Evolutionary conservation across 208 protist genomes (phyloP), one percentile per base, ranked within the genome.

Genomic region (Leishmania arabica): DNA sequence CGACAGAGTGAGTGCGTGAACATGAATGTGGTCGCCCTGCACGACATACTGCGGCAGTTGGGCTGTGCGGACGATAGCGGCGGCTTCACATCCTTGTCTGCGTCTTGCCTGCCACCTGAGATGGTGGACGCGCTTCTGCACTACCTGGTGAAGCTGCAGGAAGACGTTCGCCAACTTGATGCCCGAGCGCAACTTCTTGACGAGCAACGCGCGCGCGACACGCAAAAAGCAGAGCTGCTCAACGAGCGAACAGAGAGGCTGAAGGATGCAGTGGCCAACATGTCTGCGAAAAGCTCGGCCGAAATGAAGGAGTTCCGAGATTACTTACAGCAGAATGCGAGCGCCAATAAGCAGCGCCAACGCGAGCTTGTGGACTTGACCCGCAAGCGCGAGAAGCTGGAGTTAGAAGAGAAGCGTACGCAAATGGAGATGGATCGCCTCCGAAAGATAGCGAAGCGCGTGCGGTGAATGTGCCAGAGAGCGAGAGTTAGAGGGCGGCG

Each of bases 1-100:
- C 92, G 92, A 19, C 90, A 92, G 42, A 95, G 92, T 53, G 92
- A 95, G 82, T 89, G 77, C 69, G 83, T 95, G 21, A 92, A 93
- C 81, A 86, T 91, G 84, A 82, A 84, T 51, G 81, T 85, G n/a
- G 65, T 95, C 11, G 70, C 75, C 6, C 78, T 91, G 21, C 74
- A 83, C n/a, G 49, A 84, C 51, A 76, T 78, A 54, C 81, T 91
- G 19, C 45, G 58, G 51, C 19, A 31, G 45, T 42, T 88, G 11
- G 78, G 45, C 66, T 78, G 47, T 8, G 71, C 60, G 27, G 58
- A n/a, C 11, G 77, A n/a, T 2, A n/a, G 40, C 42, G 24, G 27
- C 24, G n/a, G 31, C 2, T 42, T 80, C n/a, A 40, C 74, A 45
- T 64, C 54, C 6, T 21, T 66, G 1, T 75, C 80, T 3, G 72